Conservation (phyloP, 257 asterid species). For the Solanum medicagineum region DNA sequence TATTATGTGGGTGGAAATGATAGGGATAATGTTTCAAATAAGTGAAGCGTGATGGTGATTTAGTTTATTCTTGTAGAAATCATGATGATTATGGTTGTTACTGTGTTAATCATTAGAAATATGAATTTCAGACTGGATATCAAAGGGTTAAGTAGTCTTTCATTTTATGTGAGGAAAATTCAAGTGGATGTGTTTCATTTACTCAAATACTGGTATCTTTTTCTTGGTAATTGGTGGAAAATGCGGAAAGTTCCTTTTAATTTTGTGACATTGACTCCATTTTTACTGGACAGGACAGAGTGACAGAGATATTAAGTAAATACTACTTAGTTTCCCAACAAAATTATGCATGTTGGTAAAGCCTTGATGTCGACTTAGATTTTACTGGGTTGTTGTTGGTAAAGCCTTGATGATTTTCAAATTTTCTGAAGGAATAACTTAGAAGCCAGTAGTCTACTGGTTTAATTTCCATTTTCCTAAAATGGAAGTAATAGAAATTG, state of each 20-base stretch:
- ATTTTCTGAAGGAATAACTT: background rate
- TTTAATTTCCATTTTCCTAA: background rate
- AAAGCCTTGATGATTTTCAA: background rate
- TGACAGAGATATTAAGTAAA: background rate
- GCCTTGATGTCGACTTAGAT: background rate
- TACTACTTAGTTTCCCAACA: background rate
- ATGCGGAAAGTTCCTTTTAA: background rate
- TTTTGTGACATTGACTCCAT: background rate
- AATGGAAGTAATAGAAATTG: background rate
- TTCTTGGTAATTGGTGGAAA: background rate
- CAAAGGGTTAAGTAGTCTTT: background rate
- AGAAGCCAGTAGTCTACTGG: background rate
- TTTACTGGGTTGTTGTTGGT: background rate
- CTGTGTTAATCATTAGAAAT: background rate
- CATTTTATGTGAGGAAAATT: background rate
- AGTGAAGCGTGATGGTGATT: background rate
- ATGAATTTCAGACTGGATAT: background rate
- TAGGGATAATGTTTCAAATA: background rate
- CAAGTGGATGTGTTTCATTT: background rate
- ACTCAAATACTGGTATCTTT: background rate
- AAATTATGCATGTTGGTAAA: background rate
- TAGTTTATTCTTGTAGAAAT: background rate
- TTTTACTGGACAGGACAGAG: background rate
- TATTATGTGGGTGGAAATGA: background rate
- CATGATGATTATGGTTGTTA: background rate